These are phyloP conservation scores for Eutrema japonicum DNA, from an alignment of 345 rosid species.

Conservation along the genomic window DNA sequence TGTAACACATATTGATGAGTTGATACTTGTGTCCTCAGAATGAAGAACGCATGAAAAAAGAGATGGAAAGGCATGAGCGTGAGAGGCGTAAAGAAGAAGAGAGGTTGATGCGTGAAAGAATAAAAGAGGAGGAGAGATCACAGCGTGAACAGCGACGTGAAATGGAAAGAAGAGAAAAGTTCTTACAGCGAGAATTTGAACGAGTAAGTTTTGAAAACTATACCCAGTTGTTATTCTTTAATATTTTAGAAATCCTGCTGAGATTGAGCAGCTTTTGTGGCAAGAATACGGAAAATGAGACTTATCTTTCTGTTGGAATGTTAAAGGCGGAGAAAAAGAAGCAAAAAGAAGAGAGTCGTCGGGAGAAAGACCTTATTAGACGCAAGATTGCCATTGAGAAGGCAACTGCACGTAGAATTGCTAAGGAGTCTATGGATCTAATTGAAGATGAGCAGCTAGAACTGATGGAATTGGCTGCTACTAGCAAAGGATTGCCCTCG, in stretches of 20 bases:
- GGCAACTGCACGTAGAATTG: slow-evolving; percentile 97
- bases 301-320: slow-evolving; percentile 32
- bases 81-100: slow-evolving; percentile 98
- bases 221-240: slow-evolving; percentile 4
- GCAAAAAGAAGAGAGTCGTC: slow-evolving; percentile 88
- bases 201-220: slow-evolving; percentile 53
- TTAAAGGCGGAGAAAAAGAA: slow-evolving; percentile 83
- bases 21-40: slow-evolving; percentile 51
- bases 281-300: background rate
- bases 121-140: slow-evolving; percentile 87
- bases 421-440: slow-evolving; percentile 98
- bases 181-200: slow-evolving; percentile 76
- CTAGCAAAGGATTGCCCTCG: slow-evolving; percentile 75
- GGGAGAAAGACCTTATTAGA: slow-evolving; percentile 83
- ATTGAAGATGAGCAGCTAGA: slow-evolving; percentile 99
- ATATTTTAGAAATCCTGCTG: background rate
- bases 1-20: slow-evolving; percentile 34
- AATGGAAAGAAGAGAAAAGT: slow-evolving; percentile 88
- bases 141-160: slow-evolving; percentile 92
- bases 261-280: slow-evolving; percentile 31
- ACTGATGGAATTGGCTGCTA: slow-evolving; percentile 97
- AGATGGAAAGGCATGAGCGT: slow-evolving; percentile 91
- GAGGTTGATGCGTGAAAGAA: slow-evolving; percentile 90
- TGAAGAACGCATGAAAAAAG: slow-evolving; percentile 88
- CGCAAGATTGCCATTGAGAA: slow-evolving; percentile 91